Conservation (phyloP, 2,329 filamentous ascomycete species). For the Aspergillus versicolor region DNA sequence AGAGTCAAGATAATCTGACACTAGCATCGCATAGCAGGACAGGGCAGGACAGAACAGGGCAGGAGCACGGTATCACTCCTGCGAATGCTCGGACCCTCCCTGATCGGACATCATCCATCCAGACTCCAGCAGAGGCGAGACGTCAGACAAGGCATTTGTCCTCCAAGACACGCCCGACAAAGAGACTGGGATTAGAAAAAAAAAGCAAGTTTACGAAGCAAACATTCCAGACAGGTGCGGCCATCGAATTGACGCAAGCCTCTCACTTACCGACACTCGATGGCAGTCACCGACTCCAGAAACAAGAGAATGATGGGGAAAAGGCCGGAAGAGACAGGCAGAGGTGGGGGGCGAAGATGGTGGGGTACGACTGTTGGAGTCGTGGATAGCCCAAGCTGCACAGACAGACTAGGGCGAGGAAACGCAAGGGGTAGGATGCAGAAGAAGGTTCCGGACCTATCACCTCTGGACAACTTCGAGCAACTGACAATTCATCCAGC, state of each 20-base stretch:
- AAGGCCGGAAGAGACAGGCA: background rate
- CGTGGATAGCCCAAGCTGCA: slow-evolving; percentile 5
- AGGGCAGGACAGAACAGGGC: slow-evolving; percentile 3
- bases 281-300: background rate
- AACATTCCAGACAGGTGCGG: background rate
- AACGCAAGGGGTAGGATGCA: slow-evolving; percentile 24
- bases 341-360: background rate
- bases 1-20: slow-evolving; percentile 3
- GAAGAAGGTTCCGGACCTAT: slow-evolving; percentile 24
- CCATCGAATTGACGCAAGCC: background rate
- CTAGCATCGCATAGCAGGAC: background rate
- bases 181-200: background rate
- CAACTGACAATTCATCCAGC: slow-evolving; percentile 7
- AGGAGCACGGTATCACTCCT: background rate
- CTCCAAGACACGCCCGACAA: background rate
- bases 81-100: background rate
- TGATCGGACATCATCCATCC: background rate
- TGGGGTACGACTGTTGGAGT: background rate
- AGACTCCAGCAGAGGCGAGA: background rate
- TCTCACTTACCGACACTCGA: background rate
- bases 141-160: slow-evolving; percentile 3
- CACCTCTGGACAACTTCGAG: slow-evolving; percentile 14
- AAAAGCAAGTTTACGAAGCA: background rate
- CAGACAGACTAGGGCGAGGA: slow-evolving; percentile 8
- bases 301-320: background rate